Evolutionary conservation across 177 flowering plant species (phyloP), one percentile per base, ranked within the genome.

Genomic region (Tripterygium wilfordii): DNA sequence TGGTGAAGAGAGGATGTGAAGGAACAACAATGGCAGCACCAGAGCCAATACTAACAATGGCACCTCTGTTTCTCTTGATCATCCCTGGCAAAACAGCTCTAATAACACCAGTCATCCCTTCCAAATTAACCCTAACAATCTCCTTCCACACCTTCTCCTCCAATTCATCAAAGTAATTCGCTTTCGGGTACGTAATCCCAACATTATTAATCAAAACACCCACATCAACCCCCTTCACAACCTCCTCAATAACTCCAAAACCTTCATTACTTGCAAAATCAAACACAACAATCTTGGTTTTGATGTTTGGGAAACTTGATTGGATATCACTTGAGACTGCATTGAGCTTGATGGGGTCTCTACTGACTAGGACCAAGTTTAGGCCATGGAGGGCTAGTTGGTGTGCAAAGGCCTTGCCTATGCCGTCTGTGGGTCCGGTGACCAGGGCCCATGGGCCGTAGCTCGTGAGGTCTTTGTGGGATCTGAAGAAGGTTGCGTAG

Each of bases 1-100:
- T 31, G 18, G 96, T 51, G 56, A 43, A 70, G 20, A 84, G 79
- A 58, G 96, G 90, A 58, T 72, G 65, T 0, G 82, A 82, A 53
- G 85, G 85, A 2, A 76, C 52, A 20, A 67, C 66, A 50, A 63
- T 47, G 28, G 72, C 54, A 0, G 88, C 67, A 12, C 81, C 89
- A 0, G 94, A 85, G 0, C 89, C 84, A 42, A 85, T 66, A 36
- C 76, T 79, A 2, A 87, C 66, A 54, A 87, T 74, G 0, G 84
- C 85, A 4, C 92, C 89, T 58, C 59, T 80, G 52, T 60, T 67
- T 62, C 62, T 76, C 60, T 46, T 18, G 2, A 87, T 0, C 92
- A 87, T 84, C 26, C 60, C 68, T 8, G 57, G 57, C 0, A 87
- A 29, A 40, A 80, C 79, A 33, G 75, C 74, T 39, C 42, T 63